These are phyloP conservation scores for Cryptococcus sp. DNA, from an alignment of 1,284 basidiomycete species.

Conservation along the genomic window DNA sequence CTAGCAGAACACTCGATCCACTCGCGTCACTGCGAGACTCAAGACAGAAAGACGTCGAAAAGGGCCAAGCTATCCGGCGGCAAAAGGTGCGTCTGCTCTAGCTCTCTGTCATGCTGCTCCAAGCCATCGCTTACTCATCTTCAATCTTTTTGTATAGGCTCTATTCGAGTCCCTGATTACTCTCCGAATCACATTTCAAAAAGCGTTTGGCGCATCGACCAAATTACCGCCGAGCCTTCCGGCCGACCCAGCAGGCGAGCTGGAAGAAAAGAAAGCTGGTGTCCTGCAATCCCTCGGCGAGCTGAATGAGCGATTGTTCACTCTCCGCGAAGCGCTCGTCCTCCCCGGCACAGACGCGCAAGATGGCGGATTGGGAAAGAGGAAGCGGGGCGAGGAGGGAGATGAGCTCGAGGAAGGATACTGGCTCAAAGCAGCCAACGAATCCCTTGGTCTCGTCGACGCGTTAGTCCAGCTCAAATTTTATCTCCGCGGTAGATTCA, in stretches of 20 bases:
- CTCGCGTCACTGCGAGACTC: conserved; percentile 53
- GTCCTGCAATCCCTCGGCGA: conserved; percentile 38
- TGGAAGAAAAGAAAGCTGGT: conserved; percentile 28
- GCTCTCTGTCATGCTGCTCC: neutral
- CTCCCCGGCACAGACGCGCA: conserved; percentile 33
- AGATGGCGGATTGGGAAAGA: conserved; percentile 19
- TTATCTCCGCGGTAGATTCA: neutral
- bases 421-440: conserved; percentile 37
- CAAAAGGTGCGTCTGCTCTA: conserved; percentile 68
- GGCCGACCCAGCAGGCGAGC: conserved; percentile 32
- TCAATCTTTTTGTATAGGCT: conserved; percentile 56
- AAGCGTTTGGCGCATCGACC: conserved; percentile 63
- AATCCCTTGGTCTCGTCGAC: conserved; percentile 41
- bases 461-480: conserved; percentile 28
- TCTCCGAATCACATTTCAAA: conserved; percentile 84
- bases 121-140: neutral
- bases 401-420: conserved; percentile 33
- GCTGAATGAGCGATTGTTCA: conserved; percentile 57
- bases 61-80: conserved; percentile 76
- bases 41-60: conserved; percentile 55
- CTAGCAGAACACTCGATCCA: conserved; percentile 49
- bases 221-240: conserved; percentile 61
- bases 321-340: conserved; percentile 62
- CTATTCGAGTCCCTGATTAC: conserved; percentile 84
- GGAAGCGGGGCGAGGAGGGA: conserved; percentile 26